These are phyloP conservation scores for Clarireedia sp. DNA, from an alignment of 2,329 filamentous ascomycete species.

Conservation along the genomic window DNA sequence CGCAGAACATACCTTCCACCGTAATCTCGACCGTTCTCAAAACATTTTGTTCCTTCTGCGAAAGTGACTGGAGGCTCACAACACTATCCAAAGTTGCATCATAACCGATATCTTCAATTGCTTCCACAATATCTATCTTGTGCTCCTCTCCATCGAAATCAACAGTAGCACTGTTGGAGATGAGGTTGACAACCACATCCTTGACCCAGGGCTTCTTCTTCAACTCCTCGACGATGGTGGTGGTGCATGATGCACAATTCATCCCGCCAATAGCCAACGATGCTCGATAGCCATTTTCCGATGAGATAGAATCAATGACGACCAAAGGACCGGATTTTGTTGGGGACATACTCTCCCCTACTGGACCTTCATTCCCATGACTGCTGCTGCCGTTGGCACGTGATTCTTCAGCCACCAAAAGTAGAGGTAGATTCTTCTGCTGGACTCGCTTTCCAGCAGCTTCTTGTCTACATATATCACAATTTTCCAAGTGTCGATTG, in stretches of 20 bases:
- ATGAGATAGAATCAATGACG: constrained; percentile 29
- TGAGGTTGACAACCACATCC: constrained; percentile 41
- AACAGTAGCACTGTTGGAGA: constrained; percentile 44
- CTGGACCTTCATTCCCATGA: neutral
- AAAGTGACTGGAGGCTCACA: constrained; percentile 22
- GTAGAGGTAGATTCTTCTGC: neutral
- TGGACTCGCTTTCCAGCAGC: constrained; percentile 16
- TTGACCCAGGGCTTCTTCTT: constrained; percentile 40
- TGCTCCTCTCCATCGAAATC: constrained; percentile 38
- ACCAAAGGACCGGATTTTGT: constrained; percentile 20
- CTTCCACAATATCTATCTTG: constrained; percentile 35
- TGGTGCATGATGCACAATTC: constrained; percentile 48
- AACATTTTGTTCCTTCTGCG: constrained; percentile 9
- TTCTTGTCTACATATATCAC: constrained; percentile 40
- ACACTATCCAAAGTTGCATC: constrained; percentile 52
- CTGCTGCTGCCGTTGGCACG: neutral
- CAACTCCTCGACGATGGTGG: constrained; percentile 40
- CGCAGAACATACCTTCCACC: constrained; percentile 68
- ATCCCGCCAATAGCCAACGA: constrained; percentile 46
- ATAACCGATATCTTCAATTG: constrained; percentile 57
- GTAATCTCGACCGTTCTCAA: constrained; percentile 52
- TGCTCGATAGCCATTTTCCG: constrained; percentile 38
- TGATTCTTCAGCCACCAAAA: neutral
- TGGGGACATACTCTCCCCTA: neutral
- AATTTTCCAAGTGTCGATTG: constrained; percentile 39